Evolutionary conservation across 176 grass and related monocot species (phyloP).

Genomic region (Paspalum notatum): DNA sequence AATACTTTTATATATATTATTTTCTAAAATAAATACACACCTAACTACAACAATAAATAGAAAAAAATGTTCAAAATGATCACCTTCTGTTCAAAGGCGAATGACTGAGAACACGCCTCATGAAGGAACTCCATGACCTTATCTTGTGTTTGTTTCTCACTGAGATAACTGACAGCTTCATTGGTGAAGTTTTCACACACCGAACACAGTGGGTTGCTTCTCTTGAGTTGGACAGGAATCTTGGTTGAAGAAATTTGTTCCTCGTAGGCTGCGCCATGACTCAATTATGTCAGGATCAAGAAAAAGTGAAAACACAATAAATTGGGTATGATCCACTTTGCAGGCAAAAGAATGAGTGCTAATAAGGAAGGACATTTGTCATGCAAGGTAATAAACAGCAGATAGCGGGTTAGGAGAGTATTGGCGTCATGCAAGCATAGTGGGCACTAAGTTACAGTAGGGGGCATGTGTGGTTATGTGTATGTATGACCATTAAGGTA

Average conservation of each 20-base stretch:
- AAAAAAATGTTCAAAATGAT: slow-evolving; percentile 8
- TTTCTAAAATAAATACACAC: not conserved
- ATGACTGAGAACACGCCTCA: slow-evolving; percentile 62
- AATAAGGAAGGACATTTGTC: not conserved
- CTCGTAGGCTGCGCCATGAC: not conserved
- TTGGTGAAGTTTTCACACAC: slow-evolving; percentile 59
- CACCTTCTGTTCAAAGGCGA: slow-evolving; percentile 75
- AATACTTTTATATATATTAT: not conserved
- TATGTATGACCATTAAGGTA: not conserved
- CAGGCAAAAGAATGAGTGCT: not conserved
- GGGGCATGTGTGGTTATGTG: too few relatives aligned
- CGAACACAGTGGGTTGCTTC: slow-evolving; percentile 49
- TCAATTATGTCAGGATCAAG: not conserved
- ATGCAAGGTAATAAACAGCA: not conserved
- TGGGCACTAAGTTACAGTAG: too few relatives aligned
- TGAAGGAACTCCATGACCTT: slow-evolving; percentile 61
- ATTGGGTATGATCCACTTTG: not conserved
- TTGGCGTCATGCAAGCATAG: too few relatives aligned
- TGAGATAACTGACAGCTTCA: slow-evolving; percentile 58
- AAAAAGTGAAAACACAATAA: slow-evolving; percentile 27
- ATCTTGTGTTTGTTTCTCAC: slow-evolving; percentile 66
- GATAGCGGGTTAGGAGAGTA: not conserved
- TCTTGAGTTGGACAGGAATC: slow-evolving; percentile 29
- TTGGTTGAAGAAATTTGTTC: slow-evolving; percentile 31
- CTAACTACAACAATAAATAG: not conserved